phyloP scores from a whole-genome alignment of 208 protist genomes.

The Leishmania martiniquensis region DNA sequence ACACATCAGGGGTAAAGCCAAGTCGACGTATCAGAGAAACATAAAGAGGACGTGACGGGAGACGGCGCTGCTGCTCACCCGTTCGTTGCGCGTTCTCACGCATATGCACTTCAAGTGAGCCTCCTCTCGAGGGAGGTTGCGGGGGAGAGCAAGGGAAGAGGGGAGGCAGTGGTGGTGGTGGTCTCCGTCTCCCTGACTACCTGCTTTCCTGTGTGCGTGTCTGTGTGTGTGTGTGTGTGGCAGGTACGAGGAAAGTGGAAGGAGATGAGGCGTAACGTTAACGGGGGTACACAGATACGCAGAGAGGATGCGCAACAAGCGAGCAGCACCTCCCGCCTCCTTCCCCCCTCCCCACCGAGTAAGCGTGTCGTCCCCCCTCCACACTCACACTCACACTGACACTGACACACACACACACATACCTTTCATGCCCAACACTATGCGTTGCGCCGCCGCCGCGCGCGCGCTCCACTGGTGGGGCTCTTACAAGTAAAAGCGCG shows the following conservation, averaged over 20 bases:
- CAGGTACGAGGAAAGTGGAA: background rate
- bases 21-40: background rate
- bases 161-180: too few species aligned
- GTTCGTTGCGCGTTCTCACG: background rate
- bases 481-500: slow-evolving; percentile 97
- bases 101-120: background rate
- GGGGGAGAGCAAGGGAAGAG: background rate
- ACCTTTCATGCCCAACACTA: too few species aligned
- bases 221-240: background rate
- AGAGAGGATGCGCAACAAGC: background rate
- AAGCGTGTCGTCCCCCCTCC: too few species aligned
- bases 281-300: too few species aligned
- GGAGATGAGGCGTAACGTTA: too few species aligned
- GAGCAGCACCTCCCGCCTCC: background rate
- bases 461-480: background rate
- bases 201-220: too few species aligned
- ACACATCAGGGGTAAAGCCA: background rate
- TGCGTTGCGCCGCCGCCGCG: too few species aligned
- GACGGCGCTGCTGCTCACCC: background rate
- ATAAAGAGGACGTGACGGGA: background rate
- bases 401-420: too few species aligned
- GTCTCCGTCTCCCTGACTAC: too few species aligned
- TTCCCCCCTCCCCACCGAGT: background rate
- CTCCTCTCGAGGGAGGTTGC: background rate
- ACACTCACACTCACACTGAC: too few species aligned